phyloP scores from a whole-genome alignment of 192 early-diverging fungal species.

The Podila minutissima region DNA sequence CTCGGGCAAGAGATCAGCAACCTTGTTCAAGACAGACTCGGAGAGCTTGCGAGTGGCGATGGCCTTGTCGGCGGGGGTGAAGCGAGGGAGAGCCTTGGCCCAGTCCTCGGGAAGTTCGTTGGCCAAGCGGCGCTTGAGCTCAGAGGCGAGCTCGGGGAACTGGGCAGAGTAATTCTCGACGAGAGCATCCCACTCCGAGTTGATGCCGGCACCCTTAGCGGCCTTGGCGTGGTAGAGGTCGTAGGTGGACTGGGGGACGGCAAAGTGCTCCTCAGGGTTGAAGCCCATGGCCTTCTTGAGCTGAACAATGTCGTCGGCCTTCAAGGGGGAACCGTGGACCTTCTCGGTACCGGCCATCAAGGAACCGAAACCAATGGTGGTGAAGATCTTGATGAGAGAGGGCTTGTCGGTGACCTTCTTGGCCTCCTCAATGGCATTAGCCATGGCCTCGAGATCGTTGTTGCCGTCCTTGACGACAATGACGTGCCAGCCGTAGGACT shows the following conservation, averaged over 20 bases:
- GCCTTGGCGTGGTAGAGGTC: constrained; percentile 57
- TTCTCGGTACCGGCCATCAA: constrained; percentile 87
- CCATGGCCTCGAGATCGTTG: constrained; percentile 76
- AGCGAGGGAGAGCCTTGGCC: constrained; percentile 79
- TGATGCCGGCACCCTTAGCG: constrained; percentile 66
- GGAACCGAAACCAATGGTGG: constrained; percentile 96
- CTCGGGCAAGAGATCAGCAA: constrained; percentile 86
- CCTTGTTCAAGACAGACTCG: constrained; percentile 83
- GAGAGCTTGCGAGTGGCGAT: constrained; percentile 94
- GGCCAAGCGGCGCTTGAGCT: constrained; percentile 81
- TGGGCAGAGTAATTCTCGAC: constrained; percentile 75
- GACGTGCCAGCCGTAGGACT: constrained; percentile 96
- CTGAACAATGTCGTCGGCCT: constrained; percentile 80
- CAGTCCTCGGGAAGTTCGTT: constrained; percentile 82
- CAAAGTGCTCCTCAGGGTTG: constrained; percentile 77
- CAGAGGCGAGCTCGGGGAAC: constrained; percentile 76
- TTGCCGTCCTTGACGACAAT: constrained; percentile 84
- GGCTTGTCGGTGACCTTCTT: constrained; percentile 90
- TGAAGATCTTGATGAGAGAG: constrained; percentile 88
- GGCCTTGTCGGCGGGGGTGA: constrained; percentile 82
- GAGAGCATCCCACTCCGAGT: constrained; percentile 83
- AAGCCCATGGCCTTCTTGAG: constrained; percentile 90
- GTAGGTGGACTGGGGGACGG: constrained; percentile 76
- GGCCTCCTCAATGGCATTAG: constrained; percentile 82
- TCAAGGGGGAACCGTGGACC: constrained; percentile 92